A percentile compares a stretch with the other conserved stretches of the same genome.
Evolutionary conservation across 345 rosid species (phyloP).

Genomic region (Kandelia obovata): DNA sequence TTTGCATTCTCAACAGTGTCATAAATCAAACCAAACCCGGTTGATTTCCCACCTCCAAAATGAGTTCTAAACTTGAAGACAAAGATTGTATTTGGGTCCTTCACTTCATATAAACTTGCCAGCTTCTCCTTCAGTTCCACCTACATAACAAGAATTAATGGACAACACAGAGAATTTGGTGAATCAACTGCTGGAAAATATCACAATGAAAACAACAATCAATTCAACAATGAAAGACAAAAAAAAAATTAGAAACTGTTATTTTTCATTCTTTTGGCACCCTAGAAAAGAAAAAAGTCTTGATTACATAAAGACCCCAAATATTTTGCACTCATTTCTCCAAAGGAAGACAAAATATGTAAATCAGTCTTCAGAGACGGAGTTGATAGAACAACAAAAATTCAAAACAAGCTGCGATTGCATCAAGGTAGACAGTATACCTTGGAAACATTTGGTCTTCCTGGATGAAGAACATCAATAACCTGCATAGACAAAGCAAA

Average conservation of each 20-base stretch:
- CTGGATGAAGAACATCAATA: slow-evolving; percentile 95
- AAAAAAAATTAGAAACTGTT: too few relatives aligned
- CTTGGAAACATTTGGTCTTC: slow-evolving; percentile 93
- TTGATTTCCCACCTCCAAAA: slow-evolving; percentile 98
- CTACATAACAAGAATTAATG: slow-evolving; percentile 22
- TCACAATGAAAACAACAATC: not conserved
- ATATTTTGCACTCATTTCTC: not conserved
- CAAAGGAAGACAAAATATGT: not conserved
- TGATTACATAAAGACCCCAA: not conserved
- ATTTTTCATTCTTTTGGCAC: too few relatives aligned
- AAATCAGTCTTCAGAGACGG: not conserved
- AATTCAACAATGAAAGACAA: too few relatives aligned
- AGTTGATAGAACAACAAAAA: not conserved
- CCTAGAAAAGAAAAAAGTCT: too few relatives aligned
- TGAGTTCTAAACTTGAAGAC: slow-evolving; percentile 95
- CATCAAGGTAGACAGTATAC: slow-evolving; percentile 22
- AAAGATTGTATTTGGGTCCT: slow-evolving; percentile 83
- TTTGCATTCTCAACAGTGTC: slow-evolving; percentile 84
- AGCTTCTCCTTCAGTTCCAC: slow-evolving; percentile 91
- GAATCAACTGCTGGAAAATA: not conserved
- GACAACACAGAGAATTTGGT: not conserved
- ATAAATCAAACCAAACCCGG: slow-evolving; percentile 94
- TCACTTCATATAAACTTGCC: slow-evolving; percentile 75
- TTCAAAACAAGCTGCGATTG: not conserved
- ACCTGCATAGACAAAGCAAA: slow-evolving; percentile 38